Percentiles rank a stretch among this genome's conserved stretches.
Evolutionary conservation across 2,329 filamentous ascomycete species (phyloP).

Genomic region (Xylariaceae sp.): DNA sequence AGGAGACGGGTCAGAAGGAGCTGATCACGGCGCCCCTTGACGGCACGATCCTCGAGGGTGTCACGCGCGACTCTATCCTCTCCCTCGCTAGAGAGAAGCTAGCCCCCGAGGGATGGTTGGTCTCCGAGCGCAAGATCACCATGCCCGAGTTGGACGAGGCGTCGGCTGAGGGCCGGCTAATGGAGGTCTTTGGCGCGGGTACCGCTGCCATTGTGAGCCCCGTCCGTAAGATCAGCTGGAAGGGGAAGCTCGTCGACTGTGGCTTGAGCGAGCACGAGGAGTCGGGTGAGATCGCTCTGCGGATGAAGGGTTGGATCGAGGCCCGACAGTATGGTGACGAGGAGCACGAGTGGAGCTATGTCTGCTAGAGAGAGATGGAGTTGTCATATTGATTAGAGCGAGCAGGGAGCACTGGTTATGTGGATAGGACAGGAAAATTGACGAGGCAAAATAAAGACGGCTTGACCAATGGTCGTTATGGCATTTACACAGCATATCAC

Average conservation of each 20-base stretch:
- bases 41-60: conserved; percentile 94
- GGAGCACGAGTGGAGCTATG: conserved; percentile 87
- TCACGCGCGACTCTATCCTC: conserved; percentile 92
- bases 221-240: conserved; percentile 88
- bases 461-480: too few relatives aligned
- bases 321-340: conserved; percentile 94
- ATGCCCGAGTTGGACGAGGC: conserved; percentile 88
- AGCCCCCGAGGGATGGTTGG: conserved; percentile 83
- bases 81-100: conserved; percentile 83
- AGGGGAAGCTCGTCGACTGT: conserved; percentile 80
- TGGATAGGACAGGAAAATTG: too few relatives aligned
- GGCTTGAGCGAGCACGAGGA: conserved; percentile 82
- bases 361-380: too few relatives aligned
- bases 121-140: conserved; percentile 88
- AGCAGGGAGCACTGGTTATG: too few relatives aligned
- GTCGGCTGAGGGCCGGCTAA: conserved; percentile 79
- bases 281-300: conserved; percentile 82
- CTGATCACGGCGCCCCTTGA: conserved; percentile 94
- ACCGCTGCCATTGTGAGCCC: conserved; percentile 95
- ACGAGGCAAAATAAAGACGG: too few relatives aligned
- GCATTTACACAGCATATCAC: too few relatives aligned
- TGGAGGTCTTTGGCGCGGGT: conserved; percentile 93
- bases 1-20: conserved; percentile 88
- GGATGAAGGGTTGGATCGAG: conserved; percentile 98
- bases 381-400: too few relatives aligned